Evolutionary conservation across 2,329 filamentous ascomycete species (phyloP), one percentile per base, ranked within the genome.

Genomic region (Endothia cerciana): DNA sequence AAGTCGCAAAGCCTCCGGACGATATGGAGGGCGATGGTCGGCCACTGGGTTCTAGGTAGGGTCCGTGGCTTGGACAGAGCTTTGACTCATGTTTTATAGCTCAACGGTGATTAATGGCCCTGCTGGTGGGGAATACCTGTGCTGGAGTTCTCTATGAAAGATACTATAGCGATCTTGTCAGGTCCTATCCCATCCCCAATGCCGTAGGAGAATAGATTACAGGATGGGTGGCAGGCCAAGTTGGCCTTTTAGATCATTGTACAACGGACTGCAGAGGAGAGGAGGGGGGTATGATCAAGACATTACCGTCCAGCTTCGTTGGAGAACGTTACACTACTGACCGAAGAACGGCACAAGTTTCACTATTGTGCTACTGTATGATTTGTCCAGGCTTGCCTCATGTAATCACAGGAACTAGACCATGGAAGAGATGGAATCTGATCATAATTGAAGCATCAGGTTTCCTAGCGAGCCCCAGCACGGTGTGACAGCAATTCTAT

Each of bases 1-100:
- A 4, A 41, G 51, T 40, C 60, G 51, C 25, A 64, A 55, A 15
- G 36, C 55, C 22, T 53, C 45, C 6, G 51, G 43, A 28, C 55
- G 49, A n/a, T 57, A 8, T 49, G 41, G 30, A 10, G 49, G 51
- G 3, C 57, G 36, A 5, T 47, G 41, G 47, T 58, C 49, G 19
- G 25, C 41, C 22, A 28, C 28, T 4, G 22, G 33, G 7, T 59
- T 47, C 38, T 59, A 55, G 43, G 28, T 17, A 51, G 47, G 47
- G 17, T 6, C 5, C 5, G 3, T 17, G 11, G 47, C 22, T 17
- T 30, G 25, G 25, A 5, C 28, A n/a, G 43, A n/a, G n/a, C n/a
- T n/a, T 2, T n/a, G 45, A 49, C 45, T 25, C 8, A n/a, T 43
- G 17, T 19, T n/a, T 19, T n/a, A 4, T 11, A 49, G 3, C 6